Conservation (phyloP, 176 grass and related monocot species). For the Secale cereale region DNA sequence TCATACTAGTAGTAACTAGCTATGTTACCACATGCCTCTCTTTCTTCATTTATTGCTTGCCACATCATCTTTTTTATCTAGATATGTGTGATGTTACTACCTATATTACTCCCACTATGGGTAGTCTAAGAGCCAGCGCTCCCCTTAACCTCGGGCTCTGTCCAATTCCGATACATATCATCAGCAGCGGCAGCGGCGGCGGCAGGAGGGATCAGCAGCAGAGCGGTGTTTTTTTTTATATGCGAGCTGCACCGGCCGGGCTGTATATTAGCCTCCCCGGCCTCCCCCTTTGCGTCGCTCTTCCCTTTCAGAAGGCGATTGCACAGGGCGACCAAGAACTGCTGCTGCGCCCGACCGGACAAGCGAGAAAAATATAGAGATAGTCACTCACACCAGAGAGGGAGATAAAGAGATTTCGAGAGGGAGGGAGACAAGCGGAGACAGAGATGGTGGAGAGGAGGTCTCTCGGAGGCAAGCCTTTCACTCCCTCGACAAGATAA, state of each 20-base stretch:
- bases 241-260: neutral
- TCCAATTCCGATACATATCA: slow-evolving; percentile 56
- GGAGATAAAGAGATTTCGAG: slow-evolving; percentile 50
- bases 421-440: slow-evolving; percentile 41
- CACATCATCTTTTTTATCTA: no score
- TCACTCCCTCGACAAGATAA: slow-evolving; percentile 63
- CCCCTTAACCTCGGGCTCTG: slow-evolving; percentile 34
- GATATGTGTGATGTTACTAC: no score
- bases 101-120: no score
- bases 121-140: neutral
- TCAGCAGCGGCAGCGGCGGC: neutral
- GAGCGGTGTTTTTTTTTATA: slow-evolving; percentile 29
- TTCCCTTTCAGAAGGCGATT: slow-evolving; percentile 98
- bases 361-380: slow-evolving; percentile 54
- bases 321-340: slow-evolving; percentile 48
- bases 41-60: no score
- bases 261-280: slow-evolving; percentile 41
- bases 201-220: slow-evolving; percentile 42
- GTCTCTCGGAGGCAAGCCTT: slow-evolving; percentile 47
- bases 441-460: slow-evolving; percentile 57
- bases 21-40: no score
- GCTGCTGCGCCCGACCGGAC: slow-evolving; percentile 45
- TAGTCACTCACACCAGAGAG: slow-evolving; percentile 51
- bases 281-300: slow-evolving; percentile 42
- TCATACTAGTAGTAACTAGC: no score